Percentiles rank a stretch among this genome's conserved stretches.
These are phyloP conservation scores for Corylus americana DNA, from an alignment of 306 rosid species.

Conservation along the genomic window DNA sequence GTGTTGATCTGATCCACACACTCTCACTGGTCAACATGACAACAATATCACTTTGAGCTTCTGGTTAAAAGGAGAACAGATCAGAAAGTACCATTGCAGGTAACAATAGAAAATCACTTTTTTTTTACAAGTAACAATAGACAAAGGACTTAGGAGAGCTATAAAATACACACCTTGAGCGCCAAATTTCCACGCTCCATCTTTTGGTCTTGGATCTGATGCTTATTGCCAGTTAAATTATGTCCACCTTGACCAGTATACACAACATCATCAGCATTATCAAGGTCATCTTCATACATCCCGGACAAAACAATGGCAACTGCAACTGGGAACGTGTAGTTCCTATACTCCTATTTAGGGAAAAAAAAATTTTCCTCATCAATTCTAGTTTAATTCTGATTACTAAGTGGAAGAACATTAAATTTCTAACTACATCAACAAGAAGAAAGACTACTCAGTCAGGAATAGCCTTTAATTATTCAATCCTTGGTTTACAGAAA, in stretches of 20 bases:
- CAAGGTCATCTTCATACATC: conserved; percentile 93
- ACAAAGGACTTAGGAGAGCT: neutral
- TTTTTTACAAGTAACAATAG: neutral
- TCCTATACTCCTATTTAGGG: conserved; percentile 44
- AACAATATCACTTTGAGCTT: neutral
- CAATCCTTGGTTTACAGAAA: neutral
- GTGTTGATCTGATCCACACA: neutral
- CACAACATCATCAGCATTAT: conserved; percentile 87
- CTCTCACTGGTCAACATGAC: neutral
- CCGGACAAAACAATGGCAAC: conserved; percentile 93
- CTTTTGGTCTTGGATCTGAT: conserved; percentile 72
- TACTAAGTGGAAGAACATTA: neutral
- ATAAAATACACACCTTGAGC: conserved; percentile 65
- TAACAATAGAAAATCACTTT: neutral
- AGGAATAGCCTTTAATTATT: neutral
- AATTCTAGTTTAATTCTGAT: neutral
- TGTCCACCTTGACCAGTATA: conserved; percentile 99
- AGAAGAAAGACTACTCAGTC: neutral
- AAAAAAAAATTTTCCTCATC: neutral
- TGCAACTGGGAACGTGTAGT: conserved; percentile 66
- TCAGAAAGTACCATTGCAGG: conserved; percentile 5
- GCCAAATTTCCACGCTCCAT: conserved; percentile 90
- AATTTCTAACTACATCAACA: neutral
- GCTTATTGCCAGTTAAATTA: conserved; percentile 78
- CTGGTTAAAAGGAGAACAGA: neutral